Conservation (phyloP, 139 green algal species). For the Raphidocelis subcapitata region DNA sequence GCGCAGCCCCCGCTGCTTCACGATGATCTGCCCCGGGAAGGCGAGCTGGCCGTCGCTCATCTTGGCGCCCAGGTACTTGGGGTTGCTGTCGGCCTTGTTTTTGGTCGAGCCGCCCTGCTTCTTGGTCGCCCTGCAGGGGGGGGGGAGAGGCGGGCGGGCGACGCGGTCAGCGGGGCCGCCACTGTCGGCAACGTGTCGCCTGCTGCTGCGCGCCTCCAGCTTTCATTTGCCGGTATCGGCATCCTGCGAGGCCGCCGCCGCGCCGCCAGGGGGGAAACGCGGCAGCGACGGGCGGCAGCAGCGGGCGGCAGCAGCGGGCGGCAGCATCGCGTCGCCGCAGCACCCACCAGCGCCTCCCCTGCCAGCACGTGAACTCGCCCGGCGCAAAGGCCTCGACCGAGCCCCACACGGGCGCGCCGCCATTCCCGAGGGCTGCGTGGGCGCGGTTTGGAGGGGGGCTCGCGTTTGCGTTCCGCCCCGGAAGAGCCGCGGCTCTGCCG, state of each 20-base stretch:
- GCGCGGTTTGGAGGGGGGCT: too few species aligned
- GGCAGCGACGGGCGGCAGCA: too few species aligned
- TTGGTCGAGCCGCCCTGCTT: conserved; percentile 59
- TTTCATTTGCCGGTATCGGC: too few species aligned
- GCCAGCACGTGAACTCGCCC: conserved; percentile 16
- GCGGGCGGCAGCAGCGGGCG: too few species aligned
- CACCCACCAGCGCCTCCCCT: conserved; percentile 18
- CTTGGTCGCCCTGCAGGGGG: conserved; percentile 49
- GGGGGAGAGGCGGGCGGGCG: not conserved
- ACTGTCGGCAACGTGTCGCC: too few species aligned
- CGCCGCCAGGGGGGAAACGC: too few species aligned
- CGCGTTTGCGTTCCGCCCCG: too few species aligned
- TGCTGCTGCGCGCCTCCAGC: too few species aligned
- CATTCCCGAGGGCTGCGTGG: too few species aligned
- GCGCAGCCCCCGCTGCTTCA: conserved; percentile 88
- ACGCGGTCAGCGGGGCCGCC: too few species aligned
- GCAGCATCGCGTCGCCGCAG: not conserved
- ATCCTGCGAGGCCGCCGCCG: too few species aligned
- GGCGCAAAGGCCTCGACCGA: conserved; percentile 10
- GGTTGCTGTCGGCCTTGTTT: conserved; percentile 80
- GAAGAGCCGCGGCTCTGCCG: too few species aligned
- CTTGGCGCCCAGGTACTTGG: conserved; percentile 93
- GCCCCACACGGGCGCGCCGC: not conserved
- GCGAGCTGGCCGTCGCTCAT: conserved; percentile 74
- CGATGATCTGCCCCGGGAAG: conserved; percentile 90